These are phyloP conservation scores for Achaetomium macrosporum DNA, from an alignment of 2,329 filamentous ascomycete species.

Conservation along the genomic window DNA sequence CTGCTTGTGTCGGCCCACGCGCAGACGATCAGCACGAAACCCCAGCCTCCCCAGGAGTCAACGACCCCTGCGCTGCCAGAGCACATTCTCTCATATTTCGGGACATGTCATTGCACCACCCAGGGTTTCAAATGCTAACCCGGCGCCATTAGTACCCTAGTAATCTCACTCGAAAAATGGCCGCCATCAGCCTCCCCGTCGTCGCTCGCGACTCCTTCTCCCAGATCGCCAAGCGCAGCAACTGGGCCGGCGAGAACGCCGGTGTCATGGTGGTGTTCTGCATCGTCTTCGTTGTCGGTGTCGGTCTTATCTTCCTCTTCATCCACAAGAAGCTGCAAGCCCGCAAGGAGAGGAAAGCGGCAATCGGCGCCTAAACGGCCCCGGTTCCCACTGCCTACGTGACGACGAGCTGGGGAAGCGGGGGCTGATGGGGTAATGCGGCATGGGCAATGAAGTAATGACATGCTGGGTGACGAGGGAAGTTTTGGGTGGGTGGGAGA, in stretches of 20 bases:
- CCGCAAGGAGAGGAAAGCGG: slow-evolving; percentile 26
- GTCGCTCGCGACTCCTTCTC: slow-evolving; percentile 30
- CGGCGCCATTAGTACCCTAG: background rate
- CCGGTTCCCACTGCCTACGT: background rate
- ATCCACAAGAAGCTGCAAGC: slow-evolving; percentile 32
- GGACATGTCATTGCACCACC: background rate
- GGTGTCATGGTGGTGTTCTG: slow-evolving; percentile 59
- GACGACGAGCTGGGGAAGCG: background rate
- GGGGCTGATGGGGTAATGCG: slow-evolving; percentile 9
- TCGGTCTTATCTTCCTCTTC: slow-evolving; percentile 46
- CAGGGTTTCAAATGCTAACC: slow-evolving; percentile 4
- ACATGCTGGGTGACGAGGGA: too few relatives aligned
- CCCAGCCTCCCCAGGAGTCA: background rate
- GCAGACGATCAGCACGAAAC: background rate
- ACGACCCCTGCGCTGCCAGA: background rate
- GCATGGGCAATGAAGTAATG: slow-evolving; percentile 20
- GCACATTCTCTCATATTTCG: background rate
- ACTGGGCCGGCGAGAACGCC: slow-evolving; percentile 52
- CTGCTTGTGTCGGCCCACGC: background rate
- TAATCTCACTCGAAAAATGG: slow-evolving; percentile 27
- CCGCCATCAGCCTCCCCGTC: slow-evolving; percentile 30
- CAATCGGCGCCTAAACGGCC: slow-evolving; percentile 18
- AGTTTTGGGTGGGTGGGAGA: too few relatives aligned
- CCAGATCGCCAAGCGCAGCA: slow-evolving; percentile 49
- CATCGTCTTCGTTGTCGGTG: slow-evolving; percentile 51